These are phyloP conservation scores for Phytophthora ohioensis DNA, from an alignment of 352 stramenopile genomes.

Conservation along the genomic window DNA sequence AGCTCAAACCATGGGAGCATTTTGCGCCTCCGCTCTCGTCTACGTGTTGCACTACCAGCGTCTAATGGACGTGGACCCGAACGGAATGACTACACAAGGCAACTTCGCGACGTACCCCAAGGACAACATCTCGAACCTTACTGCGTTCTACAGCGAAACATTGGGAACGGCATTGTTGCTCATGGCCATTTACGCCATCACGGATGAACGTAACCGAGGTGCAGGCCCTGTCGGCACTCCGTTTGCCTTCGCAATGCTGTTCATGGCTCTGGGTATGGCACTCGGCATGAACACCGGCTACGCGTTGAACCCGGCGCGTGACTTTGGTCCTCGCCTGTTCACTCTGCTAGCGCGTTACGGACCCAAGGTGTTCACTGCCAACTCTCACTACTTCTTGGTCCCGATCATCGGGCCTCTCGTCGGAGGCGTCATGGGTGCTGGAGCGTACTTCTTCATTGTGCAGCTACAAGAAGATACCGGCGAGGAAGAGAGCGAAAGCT, in stretches of 20 bases:
- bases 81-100: constrained; percentile 41
- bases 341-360: constrained; percentile 60
- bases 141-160: constrained; percentile 63
- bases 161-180: constrained; percentile 61
- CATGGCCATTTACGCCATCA: constrained; percentile 59
- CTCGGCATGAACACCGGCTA: constrained; percentile 55
- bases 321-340: constrained; percentile 56
- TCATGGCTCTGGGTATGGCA: constrained; percentile 66
- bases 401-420: constrained; percentile 56
- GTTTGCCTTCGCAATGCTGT: constrained; percentile 53
- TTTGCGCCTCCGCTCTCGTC: constrained; percentile 49
- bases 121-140: constrained; percentile 46
- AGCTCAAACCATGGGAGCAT: constrained; percentile 47
- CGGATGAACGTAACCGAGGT: constrained; percentile 52
- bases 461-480: constrained; percentile 53
- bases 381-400: constrained; percentile 69
- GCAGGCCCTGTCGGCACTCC: constrained; percentile 45
- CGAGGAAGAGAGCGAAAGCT: constrained; percentile 16
- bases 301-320: constrained; percentile 52
- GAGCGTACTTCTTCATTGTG: constrained; percentile 60
- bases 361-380: constrained; percentile 54
- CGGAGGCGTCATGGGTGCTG: constrained; percentile 53
- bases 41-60: constrained; percentile 59
- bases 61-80: constrained; percentile 51
- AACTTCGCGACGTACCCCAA: constrained; percentile 59